phyloP scores from a whole-genome alignment of 805 yeast genomes.

The Lipomyces sp. region DNA sequence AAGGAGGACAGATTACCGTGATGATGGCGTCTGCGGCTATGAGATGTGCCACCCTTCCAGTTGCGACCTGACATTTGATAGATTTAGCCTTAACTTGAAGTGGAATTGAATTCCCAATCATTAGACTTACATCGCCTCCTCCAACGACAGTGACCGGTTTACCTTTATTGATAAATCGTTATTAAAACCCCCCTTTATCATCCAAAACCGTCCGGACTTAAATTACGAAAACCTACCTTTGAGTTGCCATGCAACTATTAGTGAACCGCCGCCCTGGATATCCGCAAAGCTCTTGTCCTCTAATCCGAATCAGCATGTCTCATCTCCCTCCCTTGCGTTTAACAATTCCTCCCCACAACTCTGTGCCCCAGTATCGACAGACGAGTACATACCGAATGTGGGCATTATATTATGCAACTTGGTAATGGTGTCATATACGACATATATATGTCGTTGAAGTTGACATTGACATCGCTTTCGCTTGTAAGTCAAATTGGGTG shows the following conservation, averaged over 20 bases:
- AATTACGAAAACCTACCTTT: constrained; percentile 48
- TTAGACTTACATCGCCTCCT: constrained; percentile 50
- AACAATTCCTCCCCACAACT: background rate
- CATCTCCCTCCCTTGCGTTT: background rate
- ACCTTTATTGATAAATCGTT: constrained; percentile 40
- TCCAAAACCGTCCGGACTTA: background rate
- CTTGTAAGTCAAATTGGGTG: no score
- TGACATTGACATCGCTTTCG: no score
- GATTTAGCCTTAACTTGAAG: background rate
- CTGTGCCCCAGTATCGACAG: background rate
- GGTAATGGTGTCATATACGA: background rate
- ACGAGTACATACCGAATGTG: background rate
- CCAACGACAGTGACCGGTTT: constrained; percentile 75
- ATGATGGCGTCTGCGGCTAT: constrained; percentile 71
- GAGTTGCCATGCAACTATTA: constrained; percentile 77
- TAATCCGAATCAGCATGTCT: background rate
- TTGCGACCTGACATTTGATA: constrained; percentile 55
- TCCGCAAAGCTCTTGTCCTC: constrained; percentile 11
- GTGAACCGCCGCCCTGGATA: constrained; percentile 52
- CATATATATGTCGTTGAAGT: no score
- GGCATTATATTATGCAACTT: background rate
- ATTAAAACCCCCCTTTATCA: background rate
- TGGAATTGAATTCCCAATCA: background rate
- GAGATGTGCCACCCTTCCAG: constrained; percentile 68
- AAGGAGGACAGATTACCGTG: constrained; percentile 61